Conservation (phyloP, 305 asterid species). For the Solanum chacoense region DNA sequence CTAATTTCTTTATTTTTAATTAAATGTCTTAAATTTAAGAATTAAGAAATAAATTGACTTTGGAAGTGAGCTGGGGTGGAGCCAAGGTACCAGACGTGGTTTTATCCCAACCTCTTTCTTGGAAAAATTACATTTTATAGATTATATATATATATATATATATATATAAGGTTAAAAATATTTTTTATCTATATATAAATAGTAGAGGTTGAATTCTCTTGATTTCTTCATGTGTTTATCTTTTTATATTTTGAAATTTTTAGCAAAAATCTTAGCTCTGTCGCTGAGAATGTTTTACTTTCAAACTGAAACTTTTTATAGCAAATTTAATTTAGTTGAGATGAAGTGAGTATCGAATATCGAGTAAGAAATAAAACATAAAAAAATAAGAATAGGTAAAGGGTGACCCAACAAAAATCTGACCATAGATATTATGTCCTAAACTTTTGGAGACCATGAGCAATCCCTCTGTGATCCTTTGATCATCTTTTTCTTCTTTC, state of each 20-base stretch:
- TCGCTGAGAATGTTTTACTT: neutral
- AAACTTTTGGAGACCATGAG: slow-evolving; percentile 50
- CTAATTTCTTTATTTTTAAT: neutral
- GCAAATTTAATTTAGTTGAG: neutral
- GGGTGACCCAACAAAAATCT: slow-evolving; percentile 46
- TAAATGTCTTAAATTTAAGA: neutral
- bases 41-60: neutral
- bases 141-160: no score
- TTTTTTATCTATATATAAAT: neutral
- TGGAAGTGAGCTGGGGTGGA: neutral
- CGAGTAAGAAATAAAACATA: neutral
- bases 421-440: slow-evolving; percentile 48
- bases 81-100: neutral
- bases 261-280: neutral
- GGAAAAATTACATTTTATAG: no score
- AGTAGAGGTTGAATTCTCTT: neutral
- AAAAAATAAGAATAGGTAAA: neutral
- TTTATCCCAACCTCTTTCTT: neutral
- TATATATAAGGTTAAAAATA: neutral
- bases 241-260: neutral
- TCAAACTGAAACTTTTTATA: neutral
- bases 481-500: slow-evolving; percentile 6
- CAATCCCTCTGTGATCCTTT: slow-evolving; percentile 18
- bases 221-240: neutral
- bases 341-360: neutral